Evolutionary conservation across 768 basidiomycete genomes (phyloP).

Genomic region (Termitomyces heimii): DNA sequence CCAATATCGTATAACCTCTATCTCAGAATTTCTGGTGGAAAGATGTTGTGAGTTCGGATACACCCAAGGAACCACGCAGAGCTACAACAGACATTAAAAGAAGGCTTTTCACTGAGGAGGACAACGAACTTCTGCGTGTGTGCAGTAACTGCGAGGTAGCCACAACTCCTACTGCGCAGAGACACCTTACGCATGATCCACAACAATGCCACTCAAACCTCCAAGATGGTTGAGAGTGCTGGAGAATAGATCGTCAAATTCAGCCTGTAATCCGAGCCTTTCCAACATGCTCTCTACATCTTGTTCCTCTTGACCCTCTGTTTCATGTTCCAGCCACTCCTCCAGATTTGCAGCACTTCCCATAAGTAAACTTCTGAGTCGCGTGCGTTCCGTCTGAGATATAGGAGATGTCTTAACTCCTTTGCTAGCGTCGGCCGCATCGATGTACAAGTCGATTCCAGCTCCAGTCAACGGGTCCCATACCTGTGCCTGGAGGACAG

Average conservation of each 20-base stretch:
- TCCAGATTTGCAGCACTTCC: slow-evolving; percentile 55
- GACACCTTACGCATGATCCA: not conserved
- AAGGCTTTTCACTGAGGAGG: not conserved
- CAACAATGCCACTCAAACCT: slow-evolving; percentile 21
- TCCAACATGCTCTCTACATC: slow-evolving; percentile 37
- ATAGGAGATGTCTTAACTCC: slow-evolving; percentile 39
- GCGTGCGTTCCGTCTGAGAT: slow-evolving; percentile 66
- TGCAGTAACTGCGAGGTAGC: not conserved
- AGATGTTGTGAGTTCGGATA: not conserved
- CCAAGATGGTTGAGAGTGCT: slow-evolving; percentile 59
- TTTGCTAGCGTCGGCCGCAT: slow-evolving; percentile 26
- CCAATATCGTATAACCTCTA: not conserved
- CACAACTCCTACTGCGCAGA: not conserved
- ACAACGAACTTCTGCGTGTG: not conserved
- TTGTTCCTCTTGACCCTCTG: slow-evolving; percentile 19
- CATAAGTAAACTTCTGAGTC: slow-evolving; percentile 63
- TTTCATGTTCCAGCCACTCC: slow-evolving; percentile 50
- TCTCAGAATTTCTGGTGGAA: not conserved
- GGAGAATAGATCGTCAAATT: slow-evolving; percentile 59
- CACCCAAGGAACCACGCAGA: not conserved
- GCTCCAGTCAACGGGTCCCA: slow-evolving; percentile 53
- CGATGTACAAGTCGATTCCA: slow-evolving; percentile 29
- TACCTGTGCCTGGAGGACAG: slow-evolving; percentile 54
- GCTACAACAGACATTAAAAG: not conserved
- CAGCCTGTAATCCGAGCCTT: slow-evolving; percentile 49